These are phyloP conservation scores for Ophiorrhiza pumila DNA, from an alignment of 257 asterid species.

Conservation along the genomic window DNA sequence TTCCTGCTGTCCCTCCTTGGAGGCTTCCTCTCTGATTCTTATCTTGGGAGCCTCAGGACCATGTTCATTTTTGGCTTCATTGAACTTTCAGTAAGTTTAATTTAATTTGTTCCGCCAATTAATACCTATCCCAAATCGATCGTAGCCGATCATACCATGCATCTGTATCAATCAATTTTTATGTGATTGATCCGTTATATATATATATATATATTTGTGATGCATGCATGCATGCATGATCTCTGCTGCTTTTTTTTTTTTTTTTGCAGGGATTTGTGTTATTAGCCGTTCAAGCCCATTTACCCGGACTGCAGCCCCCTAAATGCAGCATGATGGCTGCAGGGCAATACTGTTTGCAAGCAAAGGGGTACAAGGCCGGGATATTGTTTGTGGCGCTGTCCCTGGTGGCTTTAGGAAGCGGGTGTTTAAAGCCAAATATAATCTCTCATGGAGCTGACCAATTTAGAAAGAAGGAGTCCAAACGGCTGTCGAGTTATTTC, in stretches of 20 bases:
- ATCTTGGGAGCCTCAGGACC: constrained; percentile 70
- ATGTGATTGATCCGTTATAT: not conserved
- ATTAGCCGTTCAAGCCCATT: constrained; percentile 59
- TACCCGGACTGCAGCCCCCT: constrained; percentile 45
- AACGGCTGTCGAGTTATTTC: constrained; percentile 63
- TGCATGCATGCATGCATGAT: no score
- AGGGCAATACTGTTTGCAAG: constrained; percentile 34
- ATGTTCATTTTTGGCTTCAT: constrained; percentile 67
- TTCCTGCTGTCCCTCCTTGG: constrained; percentile 69
- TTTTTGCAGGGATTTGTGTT: constrained; percentile 51
- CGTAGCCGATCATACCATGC: no score
- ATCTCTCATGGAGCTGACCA: constrained; percentile 78
- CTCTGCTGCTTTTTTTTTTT: not conserved
- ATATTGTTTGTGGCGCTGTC: constrained; percentile 60
- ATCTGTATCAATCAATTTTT: no score
- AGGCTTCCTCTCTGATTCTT: constrained; percentile 77
- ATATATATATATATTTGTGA: not conserved
- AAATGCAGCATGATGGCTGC: constrained; percentile 29
- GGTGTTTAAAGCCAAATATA: constrained; percentile 68
- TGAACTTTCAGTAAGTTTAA: constrained; percentile 51
- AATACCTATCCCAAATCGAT: no score
- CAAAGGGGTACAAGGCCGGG: constrained; percentile 50
- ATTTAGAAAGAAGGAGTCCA: constrained; percentile 31
- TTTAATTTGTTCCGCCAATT: no score
- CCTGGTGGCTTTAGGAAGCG: constrained; percentile 73